Conservation (phyloP, 2,329 filamentous ascomycete species). For the Podosphaera xanthii region DNA sequence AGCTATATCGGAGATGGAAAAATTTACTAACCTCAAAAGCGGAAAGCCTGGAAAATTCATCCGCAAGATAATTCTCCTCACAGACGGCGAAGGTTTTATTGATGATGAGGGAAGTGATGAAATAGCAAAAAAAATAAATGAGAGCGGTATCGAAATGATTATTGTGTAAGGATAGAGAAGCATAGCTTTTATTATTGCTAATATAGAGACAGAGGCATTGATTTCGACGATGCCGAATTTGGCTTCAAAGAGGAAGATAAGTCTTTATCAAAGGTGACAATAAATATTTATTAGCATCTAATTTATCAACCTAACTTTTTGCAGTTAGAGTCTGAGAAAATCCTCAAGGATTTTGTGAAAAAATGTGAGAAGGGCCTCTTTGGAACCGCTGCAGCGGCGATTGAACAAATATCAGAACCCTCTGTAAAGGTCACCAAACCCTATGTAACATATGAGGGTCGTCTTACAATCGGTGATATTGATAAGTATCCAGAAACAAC, state of each 20-base stretch:
- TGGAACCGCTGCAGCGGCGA: slow-evolving; percentile 70
- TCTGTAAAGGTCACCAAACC: slow-evolving; percentile 54
- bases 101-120: slow-evolving; percentile 42
- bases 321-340: slow-evolving; percentile 36
- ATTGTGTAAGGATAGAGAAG: slow-evolving; percentile 39
- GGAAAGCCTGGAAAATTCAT: slow-evolving; percentile 41
- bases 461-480: slow-evolving; percentile 57
- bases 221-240: slow-evolving; percentile 80
- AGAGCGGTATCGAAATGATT: slow-evolving; percentile 53
- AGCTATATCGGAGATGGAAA: slow-evolving; percentile 66
- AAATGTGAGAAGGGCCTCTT: slow-evolving; percentile 45
- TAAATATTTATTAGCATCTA: not conserved
- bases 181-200: slow-evolving; percentile 4
- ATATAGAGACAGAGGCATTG: slow-evolving; percentile 41
- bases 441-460: slow-evolving; percentile 57
- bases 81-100: slow-evolving; percentile 53
- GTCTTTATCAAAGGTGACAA: slow-evolving; percentile 35
- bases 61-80: slow-evolving; percentile 63
- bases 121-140: slow-evolving; percentile 52
- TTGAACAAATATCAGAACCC: slow-evolving; percentile 57
- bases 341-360: slow-evolving; percentile 41
- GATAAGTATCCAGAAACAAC: slow-evolving; percentile 44
- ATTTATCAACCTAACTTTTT: too few relatives aligned
- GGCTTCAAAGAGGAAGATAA: slow-evolving; percentile 88
- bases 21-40: slow-evolving; percentile 43